Base-by-base conservation (phyloP, 176 grass and related monocot genomes). In the Rhynchospora tenuis region DNA sequence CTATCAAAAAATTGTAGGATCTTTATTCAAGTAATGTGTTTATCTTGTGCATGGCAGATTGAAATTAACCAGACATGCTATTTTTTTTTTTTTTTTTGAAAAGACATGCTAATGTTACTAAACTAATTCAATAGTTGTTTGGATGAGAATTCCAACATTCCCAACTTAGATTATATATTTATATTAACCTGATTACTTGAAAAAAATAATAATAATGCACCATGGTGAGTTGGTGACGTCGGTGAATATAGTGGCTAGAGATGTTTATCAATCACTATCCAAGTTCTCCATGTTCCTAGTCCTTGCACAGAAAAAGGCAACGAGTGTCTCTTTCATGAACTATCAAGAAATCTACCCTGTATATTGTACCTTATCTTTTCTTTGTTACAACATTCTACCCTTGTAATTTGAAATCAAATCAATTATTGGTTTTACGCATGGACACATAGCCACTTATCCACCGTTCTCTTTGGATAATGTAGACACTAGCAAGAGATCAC, bases 361-460 rank as follows among this genome's bases (percentile, higher is more conserved):
- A 38, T 17, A 64, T 64, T 81, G 20, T 24, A 81, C 31, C 59
- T 22, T 59, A 47, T 81, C 57, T 81, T 64, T 31, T 81, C 17
- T 24, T 81, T 81, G 42, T 64, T 63, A 38, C 33, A 74, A 74
- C 11, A 51, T 81, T 59, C 59, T 81, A 81, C 38, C 31, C 19
- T 81, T 81, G 33, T 43, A 81, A 81, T 2, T 81, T 33, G 38
- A 47, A 6, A 60, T 60, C 26, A 82, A 47, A 24, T 80, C 6
- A 47, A 42, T 64, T 50, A 63, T 24, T 82, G 79, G 79, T 64
- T 26, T 82, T 66, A 64, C 5, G 55, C 38, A 66, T 31, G 58
- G 79, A 82, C 79, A 82, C 79, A 82, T 82, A 46, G 12, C 79
- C 59, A 47, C n/a, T 65, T 82, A 82, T 64, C 79, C 79, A 66